A percentile compares a stretch with the other conserved stretches of the same genome.
phyloP scores from a whole-genome alignment of 108 stramenopile species.

The Cylindrotheca fusiformis region DNA sequence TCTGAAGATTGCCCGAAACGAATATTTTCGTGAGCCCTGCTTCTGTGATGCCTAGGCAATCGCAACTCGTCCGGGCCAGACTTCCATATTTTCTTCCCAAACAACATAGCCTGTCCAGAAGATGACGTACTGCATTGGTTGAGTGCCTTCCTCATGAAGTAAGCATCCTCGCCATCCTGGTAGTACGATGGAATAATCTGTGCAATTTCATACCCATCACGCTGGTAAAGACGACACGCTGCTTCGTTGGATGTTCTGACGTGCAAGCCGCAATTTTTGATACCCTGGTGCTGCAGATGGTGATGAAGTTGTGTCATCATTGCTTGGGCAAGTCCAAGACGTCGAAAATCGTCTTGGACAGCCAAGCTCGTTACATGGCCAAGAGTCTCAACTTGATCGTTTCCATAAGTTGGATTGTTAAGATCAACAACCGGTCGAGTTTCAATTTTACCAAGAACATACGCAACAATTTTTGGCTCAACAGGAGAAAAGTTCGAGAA shows the following conservation, averaged over 20 bases:
- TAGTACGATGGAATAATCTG: constrained; percentile 78
- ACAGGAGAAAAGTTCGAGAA: neutral
- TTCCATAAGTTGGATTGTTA: constrained; percentile 6
- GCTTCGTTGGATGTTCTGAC: constrained; percentile 67
- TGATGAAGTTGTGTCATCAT: constrained; percentile 79
- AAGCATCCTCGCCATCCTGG: constrained; percentile 91
- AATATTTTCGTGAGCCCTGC: no score
- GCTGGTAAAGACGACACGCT: constrained; percentile 66
- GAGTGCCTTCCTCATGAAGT: constrained; percentile 78
- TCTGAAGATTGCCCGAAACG: no score
- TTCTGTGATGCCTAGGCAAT: constrained; percentile 44
- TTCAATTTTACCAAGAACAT: constrained; percentile 88
- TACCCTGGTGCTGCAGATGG: constrained; percentile 54
- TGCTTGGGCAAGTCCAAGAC: constrained; percentile 69
- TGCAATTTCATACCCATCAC: constrained; percentile 66
- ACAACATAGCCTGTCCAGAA: neutral
- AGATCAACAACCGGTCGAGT: constrained; percentile 15
- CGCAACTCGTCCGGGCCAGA: constrained; percentile 46
- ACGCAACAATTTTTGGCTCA: constrained; percentile 76
- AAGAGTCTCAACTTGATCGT: constrained; percentile 28
- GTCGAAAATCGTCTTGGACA: constrained; percentile 66
- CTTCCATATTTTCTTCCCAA: constrained; percentile 42
- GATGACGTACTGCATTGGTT: neutral
- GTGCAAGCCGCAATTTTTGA: neutral
- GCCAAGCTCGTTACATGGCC: constrained; percentile 89